phyloP scores from a whole-genome alignment of 371 early-diverging fungal genomes.

The Mucor piriformis region DNA sequence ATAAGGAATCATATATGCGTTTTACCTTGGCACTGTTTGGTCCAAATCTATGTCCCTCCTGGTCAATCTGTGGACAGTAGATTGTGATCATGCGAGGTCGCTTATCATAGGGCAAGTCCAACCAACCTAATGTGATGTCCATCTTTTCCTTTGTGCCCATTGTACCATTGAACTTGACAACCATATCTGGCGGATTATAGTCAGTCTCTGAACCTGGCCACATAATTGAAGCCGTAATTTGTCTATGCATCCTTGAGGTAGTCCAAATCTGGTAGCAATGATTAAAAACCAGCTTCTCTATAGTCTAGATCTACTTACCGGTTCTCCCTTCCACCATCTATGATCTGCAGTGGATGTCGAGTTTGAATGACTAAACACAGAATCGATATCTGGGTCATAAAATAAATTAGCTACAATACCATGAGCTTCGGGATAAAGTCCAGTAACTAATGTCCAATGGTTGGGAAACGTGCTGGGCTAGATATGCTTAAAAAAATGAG shows the following conservation, averaged over 20 bases:
- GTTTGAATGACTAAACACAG: slow-evolving; percentile 79
- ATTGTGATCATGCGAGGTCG: slow-evolving; percentile 80
- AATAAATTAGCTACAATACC: slow-evolving; percentile 94
- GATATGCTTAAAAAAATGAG: not conserved
- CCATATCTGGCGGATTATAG: slow-evolving; percentile 66
- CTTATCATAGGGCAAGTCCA: slow-evolving; percentile 68
- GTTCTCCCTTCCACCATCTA: slow-evolving; percentile 93
- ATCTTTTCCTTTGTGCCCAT: slow-evolving; percentile 63
- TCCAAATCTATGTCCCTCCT: slow-evolving; percentile 79
- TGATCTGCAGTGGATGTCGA: slow-evolving; percentile 52
- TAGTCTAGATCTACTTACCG: slow-evolving; percentile 47
- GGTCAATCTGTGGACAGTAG: slow-evolving; percentile 86
- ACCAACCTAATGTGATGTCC: slow-evolving; percentile 70
- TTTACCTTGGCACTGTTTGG: slow-evolving; percentile 65
- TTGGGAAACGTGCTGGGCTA: slow-evolving; percentile 90
- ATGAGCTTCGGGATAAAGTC: slow-evolving; percentile 88
- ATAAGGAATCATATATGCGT: not conserved
- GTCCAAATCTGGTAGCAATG: slow-evolving; percentile 76
- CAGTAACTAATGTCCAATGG: slow-evolving; percentile 92
- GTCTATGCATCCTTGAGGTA: slow-evolving; percentile 72
- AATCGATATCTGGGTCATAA: slow-evolving; percentile 74
- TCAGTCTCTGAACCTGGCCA: slow-evolving; percentile 87
- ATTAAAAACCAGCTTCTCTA: not conserved
- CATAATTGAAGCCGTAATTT: slow-evolving; percentile 76
- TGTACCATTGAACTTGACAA: slow-evolving; percentile 55